A percentile compares a stretch with the other conserved stretches of the same genome.
Conservation (phyloP, 805 yeast species). For the Priceomyces haplophilus region DNA sequence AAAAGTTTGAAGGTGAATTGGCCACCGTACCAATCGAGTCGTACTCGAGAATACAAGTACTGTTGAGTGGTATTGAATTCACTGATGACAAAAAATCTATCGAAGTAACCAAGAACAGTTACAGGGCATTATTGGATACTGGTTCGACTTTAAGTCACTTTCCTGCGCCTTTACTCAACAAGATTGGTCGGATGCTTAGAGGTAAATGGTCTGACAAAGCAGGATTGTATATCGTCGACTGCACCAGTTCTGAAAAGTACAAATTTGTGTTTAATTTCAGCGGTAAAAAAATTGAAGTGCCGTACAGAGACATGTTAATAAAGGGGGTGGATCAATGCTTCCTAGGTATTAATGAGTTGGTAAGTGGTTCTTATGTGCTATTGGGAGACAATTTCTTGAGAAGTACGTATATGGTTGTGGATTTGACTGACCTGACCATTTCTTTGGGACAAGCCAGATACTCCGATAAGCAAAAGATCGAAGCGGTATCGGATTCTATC, state of each 20-base stretch:
- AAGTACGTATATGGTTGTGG: constrained; percentile 61
- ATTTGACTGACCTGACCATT: constrained; percentile 58
- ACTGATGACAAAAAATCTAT: constrained; percentile 10
- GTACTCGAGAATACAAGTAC: constrained; percentile 51
- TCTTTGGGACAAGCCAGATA: constrained; percentile 44
- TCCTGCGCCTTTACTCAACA: constrained; percentile 34
- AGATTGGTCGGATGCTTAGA: constrained; percentile 34
- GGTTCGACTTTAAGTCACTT: constrained; percentile 42
- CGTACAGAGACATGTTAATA: constrained; percentile 33
- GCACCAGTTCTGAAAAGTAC: constrained; percentile 27
- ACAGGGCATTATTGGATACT: constrained; percentile 30
- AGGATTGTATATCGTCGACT: constrained; percentile 48
- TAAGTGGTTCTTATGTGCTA: constrained; percentile 21
- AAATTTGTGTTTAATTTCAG: constrained; percentile 51
- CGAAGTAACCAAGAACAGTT: constrained; percentile 15
- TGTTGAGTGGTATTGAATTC: constrained; percentile 38
- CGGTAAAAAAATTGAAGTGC: constrained; percentile 53
- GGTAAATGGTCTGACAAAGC: constrained; percentile 39
- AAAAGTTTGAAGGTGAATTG: constrained; percentile 35
- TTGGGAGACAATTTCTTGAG: constrained; percentile 67
- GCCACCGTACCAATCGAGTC: constrained; percentile 31
- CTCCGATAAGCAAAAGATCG: constrained; percentile 35
- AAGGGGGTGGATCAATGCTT: constrained; percentile 1
- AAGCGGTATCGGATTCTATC: constrained; percentile 40
- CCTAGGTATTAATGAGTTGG: too few relatives aligned